Conservation (phyloP, 2,329 filamentous ascomycete genomes). For the Aspergillus pseudoviridinutans region DNA sequence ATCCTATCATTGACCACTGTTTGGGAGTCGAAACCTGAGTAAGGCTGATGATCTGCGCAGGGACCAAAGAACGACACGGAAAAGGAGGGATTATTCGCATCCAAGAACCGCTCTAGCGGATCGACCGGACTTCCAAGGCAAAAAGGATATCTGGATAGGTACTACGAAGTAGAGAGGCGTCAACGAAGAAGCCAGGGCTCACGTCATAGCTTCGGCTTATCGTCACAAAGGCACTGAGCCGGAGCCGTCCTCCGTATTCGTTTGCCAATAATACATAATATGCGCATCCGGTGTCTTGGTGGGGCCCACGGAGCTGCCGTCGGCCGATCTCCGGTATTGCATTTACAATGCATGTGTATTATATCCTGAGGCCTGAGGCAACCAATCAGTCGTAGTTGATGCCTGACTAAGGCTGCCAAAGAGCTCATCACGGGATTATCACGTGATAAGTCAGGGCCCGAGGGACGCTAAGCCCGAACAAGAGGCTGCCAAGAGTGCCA, state of each 20-base stretch:
- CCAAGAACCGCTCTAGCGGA: neutral
- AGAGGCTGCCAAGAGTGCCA: conserved; percentile 13
- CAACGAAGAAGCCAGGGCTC: neutral
- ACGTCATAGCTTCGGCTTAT: neutral
- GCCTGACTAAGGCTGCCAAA: neutral
- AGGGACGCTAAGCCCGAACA: conserved; percentile 6
- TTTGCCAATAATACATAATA: too few relatives aligned
- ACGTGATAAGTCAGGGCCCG: neutral
- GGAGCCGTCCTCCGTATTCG: too few relatives aligned
- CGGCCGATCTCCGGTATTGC: neutral
- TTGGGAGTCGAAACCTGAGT: neutral
- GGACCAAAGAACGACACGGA: neutral
- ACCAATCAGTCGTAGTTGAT: neutral
- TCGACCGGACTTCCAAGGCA: conserved; percentile 1
- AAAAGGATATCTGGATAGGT: too few relatives aligned
- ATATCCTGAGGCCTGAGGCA: neutral
- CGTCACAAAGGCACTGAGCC: too few relatives aligned
- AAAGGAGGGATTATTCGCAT: neutral
- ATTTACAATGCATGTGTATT: neutral
- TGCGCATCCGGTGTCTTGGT: too few relatives aligned
- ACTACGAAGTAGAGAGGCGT: neutral
- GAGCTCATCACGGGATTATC: neutral
- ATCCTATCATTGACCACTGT: neutral
- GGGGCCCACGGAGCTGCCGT: neutral
- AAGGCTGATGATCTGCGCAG: conserved; percentile 3